Evolutionary conservation across 2,329 filamentous ascomycete genomes (phyloP), one percentile per base, ranked within the genome.

Genomic region (Podosphaera fusca): DNA sequence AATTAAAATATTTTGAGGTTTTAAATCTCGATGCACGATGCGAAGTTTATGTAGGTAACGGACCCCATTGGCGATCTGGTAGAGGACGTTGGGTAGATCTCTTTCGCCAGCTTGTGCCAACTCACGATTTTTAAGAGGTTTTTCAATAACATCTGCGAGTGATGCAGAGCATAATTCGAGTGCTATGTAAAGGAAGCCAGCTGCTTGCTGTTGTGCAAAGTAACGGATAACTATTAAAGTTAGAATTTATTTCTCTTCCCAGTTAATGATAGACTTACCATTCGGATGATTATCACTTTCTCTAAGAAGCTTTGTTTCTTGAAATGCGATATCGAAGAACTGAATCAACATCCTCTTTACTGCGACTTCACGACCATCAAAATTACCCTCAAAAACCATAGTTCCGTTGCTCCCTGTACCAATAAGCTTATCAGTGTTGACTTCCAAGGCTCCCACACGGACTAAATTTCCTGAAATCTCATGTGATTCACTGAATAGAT

Each of bases 271-370:
- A 29, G 30, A 63, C 70, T 60, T 72, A 80, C 78, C 79, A 68
- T 98, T 96, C 10, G 85, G 83, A 65, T 98, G 92, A 64, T 95
- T 86, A 63, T 98, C 92, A 65, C 89, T 95, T 68, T 95, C 88
- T 59, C 94, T 79, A 9, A 98, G 72, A 56, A 96, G 74, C 59
- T 84, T 84, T 1, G 95, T 94, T 70, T 98, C 92, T 65, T 95
- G 88, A 9, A 87, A 88, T 0, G 92, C 92, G 63, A 98, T 86
- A 61, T 95, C 90, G 67, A 89, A 95, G 64, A 95, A 95, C 63
- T 95, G 87, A 38, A 90, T 87, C 59, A 96, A 75, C 87, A 98
- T 94, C 38, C 92, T 81, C 74, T 98, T 98, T 53, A 98, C 87
- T 0, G 92, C 92, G 33, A 98, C 90, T 50, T 89, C 84, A 55